Conservation (phyloP, 306 rosid genomes). For the Inga laurina region DNA sequence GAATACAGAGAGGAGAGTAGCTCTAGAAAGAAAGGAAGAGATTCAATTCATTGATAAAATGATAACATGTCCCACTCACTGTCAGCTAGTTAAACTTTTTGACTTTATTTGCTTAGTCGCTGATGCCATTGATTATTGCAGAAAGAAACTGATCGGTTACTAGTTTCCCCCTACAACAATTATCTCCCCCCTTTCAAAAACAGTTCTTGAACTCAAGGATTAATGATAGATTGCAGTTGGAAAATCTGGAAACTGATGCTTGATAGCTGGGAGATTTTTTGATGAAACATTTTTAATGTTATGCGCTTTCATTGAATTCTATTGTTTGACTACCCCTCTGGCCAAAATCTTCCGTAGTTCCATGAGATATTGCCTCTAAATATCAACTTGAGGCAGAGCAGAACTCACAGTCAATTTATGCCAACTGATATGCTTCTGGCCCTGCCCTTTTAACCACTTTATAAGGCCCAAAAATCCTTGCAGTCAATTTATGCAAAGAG, state of each 20-base stretch:
- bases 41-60: background rate
- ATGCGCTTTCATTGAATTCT: background rate
- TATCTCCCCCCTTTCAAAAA: background rate
- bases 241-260: background rate
- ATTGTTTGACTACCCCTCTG: background rate
- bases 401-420: background rate
- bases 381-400: background rate
- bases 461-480: background rate
- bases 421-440: background rate
- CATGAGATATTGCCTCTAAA: background rate
- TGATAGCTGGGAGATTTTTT: background rate
- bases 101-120: background rate
- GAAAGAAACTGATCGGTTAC: background rate
- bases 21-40: background rate
- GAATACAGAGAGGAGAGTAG: background rate
- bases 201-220: background rate
- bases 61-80: background rate
- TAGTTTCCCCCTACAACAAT: background rate
- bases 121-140: background rate
- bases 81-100: background rate
- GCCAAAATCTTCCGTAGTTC: background rate
- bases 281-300: background rate
- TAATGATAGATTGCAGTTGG: background rate
- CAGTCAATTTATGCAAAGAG: background rate
- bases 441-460: background rate